A percentile compares a stretch with the other conserved stretches of the same genome.
phyloP scores from a whole-genome alignment of 2,329 filamentous ascomycete species.

The Paraphaeosphaeria sporulosa region DNA sequence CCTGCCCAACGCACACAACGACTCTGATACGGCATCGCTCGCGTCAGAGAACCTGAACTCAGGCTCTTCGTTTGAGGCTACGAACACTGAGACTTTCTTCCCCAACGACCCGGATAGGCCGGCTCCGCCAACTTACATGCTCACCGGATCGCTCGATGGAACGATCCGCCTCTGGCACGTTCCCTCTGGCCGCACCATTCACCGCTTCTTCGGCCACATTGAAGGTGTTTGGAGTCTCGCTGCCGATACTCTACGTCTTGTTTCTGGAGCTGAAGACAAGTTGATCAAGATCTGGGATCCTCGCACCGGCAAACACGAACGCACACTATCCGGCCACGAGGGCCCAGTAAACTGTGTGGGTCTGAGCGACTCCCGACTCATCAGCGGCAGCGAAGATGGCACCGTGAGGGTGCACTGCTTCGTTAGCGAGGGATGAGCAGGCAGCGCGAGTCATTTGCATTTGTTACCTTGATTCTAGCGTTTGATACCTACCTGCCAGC shows the following conservation, averaged over 20 bases:
- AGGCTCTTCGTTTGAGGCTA: constrained; percentile 19
- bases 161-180: constrained; percentile 95
- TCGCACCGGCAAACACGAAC: constrained; percentile 86
- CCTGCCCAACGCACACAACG: constrained; percentile 63
- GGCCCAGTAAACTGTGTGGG: constrained; percentile 94
- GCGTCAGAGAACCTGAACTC: constrained; percentile 31
- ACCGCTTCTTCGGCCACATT: constrained; percentile 95
- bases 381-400: constrained; percentile 91
- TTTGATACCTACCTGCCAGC: not conserved
- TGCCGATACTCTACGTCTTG: constrained; percentile 85
- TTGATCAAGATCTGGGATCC: constrained; percentile 98
- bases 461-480: constrained; percentile 2
- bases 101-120: constrained; percentile 68
- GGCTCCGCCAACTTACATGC: constrained; percentile 85
- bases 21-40: constrained; percentile 50
- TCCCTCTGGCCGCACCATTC: constrained; percentile 78
- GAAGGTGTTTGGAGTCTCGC: constrained; percentile 95
- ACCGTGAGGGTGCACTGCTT: constrained; percentile 74
- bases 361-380: constrained; percentile 86
- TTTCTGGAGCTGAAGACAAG: constrained; percentile 89
- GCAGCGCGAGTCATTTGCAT: not conserved
- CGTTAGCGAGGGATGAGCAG: constrained; percentile 13
- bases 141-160: constrained; percentile 89
- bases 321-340: constrained; percentile 88
- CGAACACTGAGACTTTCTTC: constrained; percentile 59